Base-by-base conservation (phyloP, 257 asterid genomes). In the Primulina huaijiensis region DNA sequence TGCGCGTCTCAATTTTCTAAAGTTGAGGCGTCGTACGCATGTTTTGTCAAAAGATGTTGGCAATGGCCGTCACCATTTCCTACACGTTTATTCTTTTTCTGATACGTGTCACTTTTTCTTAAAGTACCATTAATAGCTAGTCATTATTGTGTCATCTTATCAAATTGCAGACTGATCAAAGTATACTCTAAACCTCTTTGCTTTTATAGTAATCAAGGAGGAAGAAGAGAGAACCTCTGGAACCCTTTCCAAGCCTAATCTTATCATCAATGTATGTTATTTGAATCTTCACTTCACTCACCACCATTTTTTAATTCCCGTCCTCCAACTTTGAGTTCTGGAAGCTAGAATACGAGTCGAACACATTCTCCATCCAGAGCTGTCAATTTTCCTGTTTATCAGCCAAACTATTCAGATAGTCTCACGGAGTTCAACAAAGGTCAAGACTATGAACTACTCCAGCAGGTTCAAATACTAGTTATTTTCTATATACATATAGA, bases 351-450 rank as follows among this genome's bases (percentile, higher is more conserved):
- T 50, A 87, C 89, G 11, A 87, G 96, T 78, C 83, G 86, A 71
- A 93, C 86, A 97, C 99, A 93, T 75, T 87, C 91, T 58, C 83
- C 95, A 61, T 93, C 97, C 72, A 90, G 64, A 7, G 84, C 89
- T 3, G 70, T 86, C 69, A 93, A 81, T 65, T 84, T 91, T 43
- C 99, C 96, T 93, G 88, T 75, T 71, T 1, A n/a, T 63, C 38
- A 52, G 2, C 37, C 4, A 10, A 56, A 5, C 17, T 1, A 6
- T 1, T 5, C 34, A 46, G 53, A 43, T 4, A 46, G 56, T 46
- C 16, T 14, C 56, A 46, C 14, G 56, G 20, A 16, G n/a, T 43
- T 40, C 17, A 8, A 38, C 12, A 8, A 9, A 38, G 50, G 50
- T 38, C 14, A 14, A 37, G 46, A 37, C 46, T 9, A 31, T 31